Evolutionary conservation across 345 rosid species (phyloP).

Genomic region (Citrus maxima): DNA sequence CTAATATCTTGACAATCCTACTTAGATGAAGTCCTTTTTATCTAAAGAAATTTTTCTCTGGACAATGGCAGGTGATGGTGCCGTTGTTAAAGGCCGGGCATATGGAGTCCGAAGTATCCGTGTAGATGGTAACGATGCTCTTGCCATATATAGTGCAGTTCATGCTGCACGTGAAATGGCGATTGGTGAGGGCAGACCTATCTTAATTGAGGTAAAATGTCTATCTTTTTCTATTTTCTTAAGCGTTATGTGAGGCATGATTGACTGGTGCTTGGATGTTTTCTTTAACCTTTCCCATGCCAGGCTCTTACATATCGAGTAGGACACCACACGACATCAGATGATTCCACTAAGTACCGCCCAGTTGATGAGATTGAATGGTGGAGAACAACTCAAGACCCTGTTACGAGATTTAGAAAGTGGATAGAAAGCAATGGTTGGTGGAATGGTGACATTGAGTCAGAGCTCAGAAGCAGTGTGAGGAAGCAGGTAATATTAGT

Average conservation of each 20-base stretch:
- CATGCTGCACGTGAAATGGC: conserved; percentile 77
- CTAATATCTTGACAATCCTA: not conserved
- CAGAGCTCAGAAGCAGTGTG: conserved; percentile 49
- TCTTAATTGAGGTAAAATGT: conserved; percentile 67
- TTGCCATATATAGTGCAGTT: conserved; percentile 80
- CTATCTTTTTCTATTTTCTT: not conserved
- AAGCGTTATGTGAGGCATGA: not conserved
- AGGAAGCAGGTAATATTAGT: conserved; percentile 61
- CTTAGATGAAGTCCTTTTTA: not conserved
- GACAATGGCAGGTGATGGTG: conserved; percentile 66
- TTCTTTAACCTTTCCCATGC: not conserved
- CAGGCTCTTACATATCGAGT: conserved; percentile 89
- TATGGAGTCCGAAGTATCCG: conserved; percentile 84
- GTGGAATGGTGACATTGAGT: conserved; percentile 70
- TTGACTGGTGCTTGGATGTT: not conserved
- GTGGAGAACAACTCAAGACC: conserved; percentile 64
- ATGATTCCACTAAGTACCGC: conserved; percentile 91
- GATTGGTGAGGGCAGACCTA: conserved; percentile 61
- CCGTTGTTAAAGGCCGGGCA: conserved; percentile 77
- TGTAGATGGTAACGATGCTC: conserved; percentile 91
- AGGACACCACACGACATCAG: conserved; percentile 93
- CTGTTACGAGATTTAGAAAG: conserved; percentile 58
- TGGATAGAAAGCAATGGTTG: conserved; percentile 76
- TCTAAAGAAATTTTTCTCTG: not conserved
- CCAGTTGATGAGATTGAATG: conserved; percentile 62